Evolutionary conservation across 1,284 basidiomycete genomes (phyloP).

Genomic region (Melampsora americana): DNA sequence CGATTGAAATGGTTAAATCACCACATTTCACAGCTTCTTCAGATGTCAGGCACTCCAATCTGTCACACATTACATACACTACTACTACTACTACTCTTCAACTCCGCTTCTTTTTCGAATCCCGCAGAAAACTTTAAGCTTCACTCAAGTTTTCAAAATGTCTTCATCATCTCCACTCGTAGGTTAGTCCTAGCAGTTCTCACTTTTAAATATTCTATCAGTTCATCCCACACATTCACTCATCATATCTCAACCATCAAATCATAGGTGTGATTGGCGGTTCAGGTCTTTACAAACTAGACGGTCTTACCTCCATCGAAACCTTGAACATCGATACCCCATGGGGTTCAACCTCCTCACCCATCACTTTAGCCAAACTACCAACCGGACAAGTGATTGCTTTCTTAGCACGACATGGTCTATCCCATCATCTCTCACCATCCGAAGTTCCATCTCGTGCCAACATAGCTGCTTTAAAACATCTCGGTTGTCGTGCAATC

Average conservation of each 20-base stretch:
- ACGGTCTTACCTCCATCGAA: constrained; percentile 75
- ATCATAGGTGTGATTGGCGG: constrained; percentile 51
- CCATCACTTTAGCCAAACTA: constrained; percentile 79
- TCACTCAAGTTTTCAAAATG: neutral
- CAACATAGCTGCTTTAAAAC: constrained; percentile 93
- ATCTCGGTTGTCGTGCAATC: constrained; percentile 80
- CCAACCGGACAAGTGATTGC: constrained; percentile 75
- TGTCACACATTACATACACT: too few relatives aligned
- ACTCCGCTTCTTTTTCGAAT: too few relatives aligned
- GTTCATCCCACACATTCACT: too few relatives aligned
- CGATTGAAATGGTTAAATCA: too few relatives aligned
- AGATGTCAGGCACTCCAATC: too few relatives aligned
- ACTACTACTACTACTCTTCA: too few relatives aligned
- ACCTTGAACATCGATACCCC: constrained; percentile 64
- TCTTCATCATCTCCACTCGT: constrained; percentile 1
- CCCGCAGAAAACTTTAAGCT: too few relatives aligned
- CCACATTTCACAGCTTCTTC: too few relatives aligned
- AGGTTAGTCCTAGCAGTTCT: neutral
- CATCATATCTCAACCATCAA: too few relatives aligned
- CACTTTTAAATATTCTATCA: neutral
- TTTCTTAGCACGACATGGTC: constrained; percentile 87
- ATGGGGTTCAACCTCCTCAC: constrained; percentile 88
- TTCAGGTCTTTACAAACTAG: constrained; percentile 69
- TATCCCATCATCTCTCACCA: constrained; percentile 69
- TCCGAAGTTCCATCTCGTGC: constrained; percentile 77